phyloP scores from a whole-genome alignment of 306 rosid genomes.

The Crotalaria pallida region DNA sequence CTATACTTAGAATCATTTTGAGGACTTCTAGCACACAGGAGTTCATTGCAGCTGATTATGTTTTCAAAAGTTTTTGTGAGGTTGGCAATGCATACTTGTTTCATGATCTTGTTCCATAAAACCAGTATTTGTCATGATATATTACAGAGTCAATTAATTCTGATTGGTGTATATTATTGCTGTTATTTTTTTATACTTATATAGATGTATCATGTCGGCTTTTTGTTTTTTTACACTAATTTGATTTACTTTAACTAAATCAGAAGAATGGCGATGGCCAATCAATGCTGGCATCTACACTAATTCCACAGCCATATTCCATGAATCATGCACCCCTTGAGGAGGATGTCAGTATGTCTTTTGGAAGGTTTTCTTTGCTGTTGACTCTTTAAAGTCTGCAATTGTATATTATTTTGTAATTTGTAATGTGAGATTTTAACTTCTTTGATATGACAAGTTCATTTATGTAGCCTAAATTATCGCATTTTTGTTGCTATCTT shows the following conservation, averaged over 20 bases:
- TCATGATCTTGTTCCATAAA: background rate
- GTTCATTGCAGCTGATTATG: constrained; percentile 80
- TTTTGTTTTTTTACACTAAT: background rate
- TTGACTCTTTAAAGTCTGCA: constrained; percentile 8
- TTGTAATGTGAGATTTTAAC: background rate
- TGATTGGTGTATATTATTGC: background rate
- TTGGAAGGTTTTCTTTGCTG: constrained; percentile 76
- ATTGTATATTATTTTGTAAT: background rate
- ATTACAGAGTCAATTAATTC: background rate
- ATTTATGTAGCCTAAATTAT: background rate
- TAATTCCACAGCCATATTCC: constrained; percentile 83
- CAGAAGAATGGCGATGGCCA: constrained; percentile 87
- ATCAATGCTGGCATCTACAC: constrained; percentile 82
- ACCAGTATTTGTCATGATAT: background rate
- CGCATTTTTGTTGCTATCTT: constrained; percentile 7
- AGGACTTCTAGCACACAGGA: constrained; percentile 82
- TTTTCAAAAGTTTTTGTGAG: constrained; percentile 90
- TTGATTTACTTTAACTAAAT: constrained; percentile 26
- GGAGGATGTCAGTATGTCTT: constrained; percentile 89
- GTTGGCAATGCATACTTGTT: constrained; percentile 36
- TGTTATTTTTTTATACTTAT: too few relatives aligned
- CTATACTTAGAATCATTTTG: constrained; percentile 76
- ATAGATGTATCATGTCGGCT: background rate
- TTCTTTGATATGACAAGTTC: background rate
- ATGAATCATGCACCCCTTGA: constrained; percentile 62